phyloP scores from a whole-genome alignment of 331 rosid species.

The Stylosanthes scabra region DNA sequence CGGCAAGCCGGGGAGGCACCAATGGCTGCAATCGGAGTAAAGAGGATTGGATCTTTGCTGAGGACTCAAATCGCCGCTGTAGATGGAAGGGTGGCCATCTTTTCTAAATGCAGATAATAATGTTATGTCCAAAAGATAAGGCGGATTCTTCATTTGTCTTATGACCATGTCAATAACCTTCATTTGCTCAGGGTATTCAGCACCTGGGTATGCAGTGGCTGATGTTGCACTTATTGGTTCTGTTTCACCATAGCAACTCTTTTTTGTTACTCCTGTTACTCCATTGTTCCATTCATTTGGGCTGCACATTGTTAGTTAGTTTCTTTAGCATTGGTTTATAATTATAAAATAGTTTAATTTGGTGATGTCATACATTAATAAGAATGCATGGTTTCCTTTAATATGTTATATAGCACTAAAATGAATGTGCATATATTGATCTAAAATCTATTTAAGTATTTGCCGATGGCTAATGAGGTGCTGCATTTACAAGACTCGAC shows the following conservation, averaged over 20 bases:
- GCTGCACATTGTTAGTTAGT: conserved; percentile 52
- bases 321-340: conserved; percentile 17
- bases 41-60: conserved; percentile 76
- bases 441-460: too few species aligned
- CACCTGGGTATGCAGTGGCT: conserved; percentile 55
- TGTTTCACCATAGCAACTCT: conserved; percentile 90
- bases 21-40: conserved; percentile 90
- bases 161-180: conserved; percentile 75
- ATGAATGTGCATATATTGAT: too few species aligned
- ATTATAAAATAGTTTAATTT: background rate
- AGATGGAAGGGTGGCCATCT: conserved; percentile 91
- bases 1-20: conserved; percentile 98
- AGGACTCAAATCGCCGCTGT: conserved; percentile 85
- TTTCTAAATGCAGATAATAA: conserved; percentile 79
- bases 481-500: too few species aligned
- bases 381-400: too few species aligned
- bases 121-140: conserved; percentile 80
- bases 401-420: too few species aligned
- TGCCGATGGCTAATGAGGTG: too few species aligned
- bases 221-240: conserved; percentile 60
- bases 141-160: conserved; percentile 66
- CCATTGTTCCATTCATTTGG: conserved; percentile 73
- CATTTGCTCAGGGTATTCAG: conserved; percentile 70
- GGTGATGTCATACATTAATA: too few species aligned
- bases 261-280: conserved; percentile 47